Percentiles rank a stretch among this genome's conserved stretches.
Conservation (phyloP, 2,329 filamentous ascomycete genomes). For the Colletotrichum plurivorum region DNA sequence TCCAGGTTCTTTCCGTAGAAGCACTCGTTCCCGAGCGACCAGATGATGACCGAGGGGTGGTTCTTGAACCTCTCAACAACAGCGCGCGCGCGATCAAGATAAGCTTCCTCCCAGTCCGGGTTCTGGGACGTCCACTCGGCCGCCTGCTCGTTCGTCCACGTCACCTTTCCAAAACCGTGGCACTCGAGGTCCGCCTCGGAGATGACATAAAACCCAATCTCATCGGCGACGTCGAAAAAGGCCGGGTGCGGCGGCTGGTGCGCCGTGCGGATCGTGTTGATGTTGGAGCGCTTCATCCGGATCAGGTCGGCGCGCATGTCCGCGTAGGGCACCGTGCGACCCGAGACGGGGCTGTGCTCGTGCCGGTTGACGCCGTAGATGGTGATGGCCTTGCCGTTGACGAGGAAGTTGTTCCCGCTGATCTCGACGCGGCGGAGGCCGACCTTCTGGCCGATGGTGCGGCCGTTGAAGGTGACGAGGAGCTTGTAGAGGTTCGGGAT, state of each 20-base stretch:
- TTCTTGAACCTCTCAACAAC: slow-evolving; percentile 73
- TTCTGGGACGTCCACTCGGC: slow-evolving; percentile 70
- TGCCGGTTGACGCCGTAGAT: slow-evolving; percentile 80
- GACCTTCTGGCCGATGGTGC: slow-evolving; percentile 66
- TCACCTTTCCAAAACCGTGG: slow-evolving; percentile 63
- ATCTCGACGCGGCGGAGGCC: slow-evolving; percentile 76
- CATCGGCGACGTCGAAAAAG: slow-evolving; percentile 73
- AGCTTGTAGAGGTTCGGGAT: slow-evolving; percentile 73
- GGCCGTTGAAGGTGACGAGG: slow-evolving; percentile 51
- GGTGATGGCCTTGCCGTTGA: slow-evolving; percentile 77
- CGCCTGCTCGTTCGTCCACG: slow-evolving; percentile 51
- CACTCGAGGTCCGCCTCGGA: slow-evolving; percentile 70
- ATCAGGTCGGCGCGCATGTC: slow-evolving; percentile 73
- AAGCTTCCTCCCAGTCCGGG: slow-evolving; percentile 72
- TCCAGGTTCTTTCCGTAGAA: slow-evolving; percentile 78
- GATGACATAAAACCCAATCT: slow-evolving; percentile 75
- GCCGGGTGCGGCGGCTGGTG: slow-evolving; percentile 75
- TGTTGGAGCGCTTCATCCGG: slow-evolving; percentile 77
- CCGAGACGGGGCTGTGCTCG: slow-evolving; percentile 75
- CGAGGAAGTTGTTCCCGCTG: slow-evolving; percentile 70
- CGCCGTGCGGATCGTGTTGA: slow-evolving; percentile 78
- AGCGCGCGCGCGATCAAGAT: slow-evolving; percentile 76
- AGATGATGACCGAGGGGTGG: slow-evolving; percentile 76
- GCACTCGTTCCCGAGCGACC: slow-evolving; percentile 80
- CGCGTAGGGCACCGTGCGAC: slow-evolving; percentile 72